Evolutionary conservation across 495 filamentous ascomycete genomes (phyloP).

Genomic region (Mycothermus thermophilus): DNA sequence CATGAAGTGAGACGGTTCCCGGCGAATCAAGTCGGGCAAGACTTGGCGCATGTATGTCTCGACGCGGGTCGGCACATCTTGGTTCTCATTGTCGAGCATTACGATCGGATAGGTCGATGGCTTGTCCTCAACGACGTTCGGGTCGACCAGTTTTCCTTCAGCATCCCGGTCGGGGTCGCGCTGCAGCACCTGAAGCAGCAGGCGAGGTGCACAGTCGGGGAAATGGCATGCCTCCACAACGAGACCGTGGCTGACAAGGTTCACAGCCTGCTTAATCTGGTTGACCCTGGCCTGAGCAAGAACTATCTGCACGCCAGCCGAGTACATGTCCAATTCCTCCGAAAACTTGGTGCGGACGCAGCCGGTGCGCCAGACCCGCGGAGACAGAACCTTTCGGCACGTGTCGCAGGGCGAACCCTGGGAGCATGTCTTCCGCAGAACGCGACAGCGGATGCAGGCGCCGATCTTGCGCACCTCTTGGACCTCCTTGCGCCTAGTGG

Average conservation of each 20-base stretch:
- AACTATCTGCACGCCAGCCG: constrained; percentile 53
- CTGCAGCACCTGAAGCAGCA: constrained; percentile 41
- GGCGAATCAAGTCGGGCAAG: constrained; percentile 45
- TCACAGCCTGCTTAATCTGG: constrained; percentile 40
- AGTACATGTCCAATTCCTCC: constrained; percentile 60
- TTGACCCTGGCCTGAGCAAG: constrained; percentile 53
- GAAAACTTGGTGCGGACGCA: constrained; percentile 65
- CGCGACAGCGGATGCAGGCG: constrained; percentile 74
- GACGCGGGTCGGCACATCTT: constrained; percentile 52
- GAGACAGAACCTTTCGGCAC: constrained; percentile 64
- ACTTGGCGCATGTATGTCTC: constrained; percentile 58
- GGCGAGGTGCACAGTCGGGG: constrained; percentile 39
- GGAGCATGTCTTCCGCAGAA: constrained; percentile 78
- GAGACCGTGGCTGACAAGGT: constrained; percentile 43
- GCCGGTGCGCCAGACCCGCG: constrained; percentile 65
- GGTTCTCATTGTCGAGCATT: constrained; percentile 50
- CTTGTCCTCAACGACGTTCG: constrained; percentile 20
- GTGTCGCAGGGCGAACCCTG: constrained; percentile 66
- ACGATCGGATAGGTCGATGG: constrained; percentile 29
- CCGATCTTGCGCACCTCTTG: constrained; percentile 67
- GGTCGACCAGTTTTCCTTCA: constrained; percentile 21
- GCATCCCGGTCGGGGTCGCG: constrained; percentile 33
- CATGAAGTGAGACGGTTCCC: constrained; percentile 55
- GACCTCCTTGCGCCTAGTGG: constrained; percentile 58
- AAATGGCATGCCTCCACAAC: constrained; percentile 59